Evolutionary conservation across 768 basidiomycete species (phyloP).

Genomic region (Ramaria sp.): DNA sequence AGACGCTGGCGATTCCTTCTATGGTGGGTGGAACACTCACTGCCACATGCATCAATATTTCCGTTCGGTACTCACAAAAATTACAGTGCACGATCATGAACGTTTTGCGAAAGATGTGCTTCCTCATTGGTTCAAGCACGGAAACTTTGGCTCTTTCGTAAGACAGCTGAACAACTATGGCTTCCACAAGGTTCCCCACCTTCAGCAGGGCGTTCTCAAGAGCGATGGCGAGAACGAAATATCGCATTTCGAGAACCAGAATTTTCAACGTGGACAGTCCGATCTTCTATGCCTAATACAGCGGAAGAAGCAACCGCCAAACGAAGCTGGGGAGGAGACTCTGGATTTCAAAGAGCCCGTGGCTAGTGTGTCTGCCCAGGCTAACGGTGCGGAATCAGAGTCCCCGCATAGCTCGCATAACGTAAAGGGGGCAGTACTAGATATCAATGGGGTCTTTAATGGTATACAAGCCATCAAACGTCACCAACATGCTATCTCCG

Average conservation of each 20-base stretch:
- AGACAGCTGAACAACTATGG: constrained; percentile 95
- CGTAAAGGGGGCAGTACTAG: constrained; percentile 35
- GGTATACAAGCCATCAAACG: constrained; percentile 82
- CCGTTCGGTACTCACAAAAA: not conserved
- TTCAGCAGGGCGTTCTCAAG: constrained; percentile 88
- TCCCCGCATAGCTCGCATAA: constrained; percentile 1
- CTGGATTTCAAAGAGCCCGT: constrained; percentile 17
- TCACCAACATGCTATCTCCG: constrained; percentile 85
- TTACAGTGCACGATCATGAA: constrained; percentile 79
- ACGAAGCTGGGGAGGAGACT: constrained; percentile 14
- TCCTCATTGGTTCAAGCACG: constrained; percentile 95
- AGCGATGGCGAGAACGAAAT: constrained; percentile 72
- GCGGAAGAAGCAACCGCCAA: constrained; percentile 60
- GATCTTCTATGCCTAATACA: constrained; percentile 82
- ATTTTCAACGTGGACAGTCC: constrained; percentile 83
- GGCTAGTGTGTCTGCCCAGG: constrained; percentile 22
- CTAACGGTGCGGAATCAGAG: constrained; percentile 5
- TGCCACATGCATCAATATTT: not conserved
- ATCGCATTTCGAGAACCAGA: constrained; percentile 87
- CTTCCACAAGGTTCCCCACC: constrained; percentile 90
- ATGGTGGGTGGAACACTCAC: constrained; percentile 38
- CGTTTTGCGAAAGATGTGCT: constrained; percentile 83
- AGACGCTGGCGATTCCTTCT: constrained; percentile 84
- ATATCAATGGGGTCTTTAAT: constrained; percentile 67
- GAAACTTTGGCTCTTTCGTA: constrained; percentile 88